Conservation (phyloP, 2,329 filamentous ascomycete species). For the Botrytis byssoidea region DNA sequence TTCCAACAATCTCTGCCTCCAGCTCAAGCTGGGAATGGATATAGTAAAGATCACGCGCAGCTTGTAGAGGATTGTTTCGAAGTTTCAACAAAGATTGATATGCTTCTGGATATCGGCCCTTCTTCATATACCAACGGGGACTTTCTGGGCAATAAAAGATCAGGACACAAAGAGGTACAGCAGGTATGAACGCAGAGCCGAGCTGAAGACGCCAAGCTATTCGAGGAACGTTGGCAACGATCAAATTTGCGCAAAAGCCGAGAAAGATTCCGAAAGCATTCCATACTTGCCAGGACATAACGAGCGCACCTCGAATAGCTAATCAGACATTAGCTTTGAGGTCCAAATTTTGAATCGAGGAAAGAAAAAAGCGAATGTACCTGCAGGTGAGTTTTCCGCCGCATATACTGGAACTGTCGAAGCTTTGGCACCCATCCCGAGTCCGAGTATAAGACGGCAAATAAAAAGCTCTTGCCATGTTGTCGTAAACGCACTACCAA, state of each 20-base stretch:
- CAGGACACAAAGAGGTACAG: slow-evolving; percentile 55
- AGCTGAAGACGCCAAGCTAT: slow-evolving; percentile 64
- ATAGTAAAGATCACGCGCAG: slow-evolving; percentile 62
- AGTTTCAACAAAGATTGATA: slow-evolving; percentile 56
- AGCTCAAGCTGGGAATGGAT: slow-evolving; percentile 53
- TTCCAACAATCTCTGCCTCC: slow-evolving; percentile 41
- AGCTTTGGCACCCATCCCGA: slow-evolving; percentile 60
- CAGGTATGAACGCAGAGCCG: slow-evolving; percentile 63
- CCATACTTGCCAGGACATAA: slow-evolving; percentile 53
- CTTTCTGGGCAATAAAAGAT: slow-evolving; percentile 64
- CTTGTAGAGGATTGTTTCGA: slow-evolving; percentile 58
- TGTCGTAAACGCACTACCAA: slow-evolving; percentile 58
- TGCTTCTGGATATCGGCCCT: slow-evolving; percentile 53
- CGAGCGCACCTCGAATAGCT: slow-evolving; percentile 51
- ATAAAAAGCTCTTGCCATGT: slow-evolving; percentile 58
- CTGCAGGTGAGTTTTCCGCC: slow-evolving; percentile 54
- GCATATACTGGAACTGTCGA: slow-evolving; percentile 52
- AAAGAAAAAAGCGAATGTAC: slow-evolving; percentile 27
- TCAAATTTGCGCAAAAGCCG: slow-evolving; percentile 65
- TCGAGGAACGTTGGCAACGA: slow-evolving; percentile 55
- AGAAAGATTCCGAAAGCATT: slow-evolving; percentile 64
- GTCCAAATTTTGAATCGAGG: too few species aligned
- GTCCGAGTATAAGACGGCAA: slow-evolving; percentile 55
- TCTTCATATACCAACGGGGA: slow-evolving; percentile 66
- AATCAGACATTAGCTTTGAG: neutral